phyloP scores from a whole-genome alignment of 805 yeast genomes.

The Sugiyamaella chiloensis region DNA sequence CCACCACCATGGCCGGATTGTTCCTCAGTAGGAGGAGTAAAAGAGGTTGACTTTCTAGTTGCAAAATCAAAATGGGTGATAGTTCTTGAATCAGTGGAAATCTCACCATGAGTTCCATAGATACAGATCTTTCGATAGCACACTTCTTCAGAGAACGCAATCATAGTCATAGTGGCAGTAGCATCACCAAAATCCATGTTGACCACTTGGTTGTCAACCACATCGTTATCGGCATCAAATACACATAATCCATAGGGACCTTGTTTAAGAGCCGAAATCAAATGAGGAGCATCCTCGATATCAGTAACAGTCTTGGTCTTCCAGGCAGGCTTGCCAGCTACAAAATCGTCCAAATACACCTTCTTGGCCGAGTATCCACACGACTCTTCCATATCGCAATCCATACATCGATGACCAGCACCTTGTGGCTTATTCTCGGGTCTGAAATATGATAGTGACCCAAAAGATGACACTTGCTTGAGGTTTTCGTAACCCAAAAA shows the following conservation, averaged over 20 bases:
- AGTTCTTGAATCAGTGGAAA: slow-evolving; percentile 24
- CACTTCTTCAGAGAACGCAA: slow-evolving; percentile 25
- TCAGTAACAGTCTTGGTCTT: slow-evolving; percentile 23
- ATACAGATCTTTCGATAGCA: slow-evolving; percentile 24
- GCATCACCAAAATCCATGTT: slow-evolving; percentile 24
- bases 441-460: slow-evolving; percentile 23
- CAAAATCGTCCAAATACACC: slow-evolving; percentile 21
- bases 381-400: slow-evolving; percentile 21
- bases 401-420: slow-evolving; percentile 22
- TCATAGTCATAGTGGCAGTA: slow-evolving; percentile 30
- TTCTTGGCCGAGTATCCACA: slow-evolving; percentile 28
- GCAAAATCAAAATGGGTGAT: slow-evolving; percentile 25
- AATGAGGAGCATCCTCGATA: slow-evolving; percentile 22
- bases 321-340: slow-evolving; percentile 16
- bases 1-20: slow-evolving; percentile 31
- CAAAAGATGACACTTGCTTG: slow-evolving; percentile 24
- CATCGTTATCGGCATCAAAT: slow-evolving; percentile 27
- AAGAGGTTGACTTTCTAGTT: slow-evolving; percentile 14
- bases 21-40: slow-evolving; percentile 17
- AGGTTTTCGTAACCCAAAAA: slow-evolving; percentile 24
- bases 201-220: slow-evolving; percentile 28
- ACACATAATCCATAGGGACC: slow-evolving; percentile 29
- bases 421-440: slow-evolving; percentile 24
- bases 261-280: slow-evolving; percentile 20
- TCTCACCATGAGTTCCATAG: slow-evolving; percentile 28